Percentiles rank a stretch among this genome's conserved stretches.
These are phyloP conservation scores for Pichia norvegensis DNA, from an alignment of 1,139 yeast species.

Conservation along the genomic window DNA sequence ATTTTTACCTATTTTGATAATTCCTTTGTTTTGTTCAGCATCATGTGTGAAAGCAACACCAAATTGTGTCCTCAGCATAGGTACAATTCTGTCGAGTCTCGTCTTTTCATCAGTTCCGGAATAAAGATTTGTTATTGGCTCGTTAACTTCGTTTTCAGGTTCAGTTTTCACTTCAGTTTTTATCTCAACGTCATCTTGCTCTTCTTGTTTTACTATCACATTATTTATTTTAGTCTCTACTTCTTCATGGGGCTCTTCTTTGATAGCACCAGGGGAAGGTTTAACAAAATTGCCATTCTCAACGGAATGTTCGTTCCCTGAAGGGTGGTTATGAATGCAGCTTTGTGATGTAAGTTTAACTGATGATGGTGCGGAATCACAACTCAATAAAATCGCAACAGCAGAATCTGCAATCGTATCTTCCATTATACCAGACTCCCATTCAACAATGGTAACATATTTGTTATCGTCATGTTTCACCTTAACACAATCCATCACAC, in stretches of 20 bases:
- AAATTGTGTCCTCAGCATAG: conserved; percentile 73
- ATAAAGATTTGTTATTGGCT: neutral
- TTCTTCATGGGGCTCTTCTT: neutral
- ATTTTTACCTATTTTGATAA: conserved; percentile 56
- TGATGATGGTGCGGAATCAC: conserved; percentile 92
- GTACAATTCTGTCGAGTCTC: conserved; percentile 47
- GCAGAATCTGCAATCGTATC: conserved; percentile 95
- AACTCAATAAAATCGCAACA: conserved; percentile 80
- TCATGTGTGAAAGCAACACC: conserved; percentile 59
- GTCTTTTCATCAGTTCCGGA: neutral
- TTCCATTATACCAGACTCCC: conserved; percentile 86
- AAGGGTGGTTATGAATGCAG: conserved; percentile 36
- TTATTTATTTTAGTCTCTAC: neutral
- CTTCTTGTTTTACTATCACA: neutral
- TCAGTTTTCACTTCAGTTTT: neutral
- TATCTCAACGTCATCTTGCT: neutral
- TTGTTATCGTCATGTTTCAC: conserved; percentile 42
- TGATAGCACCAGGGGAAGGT: neutral
- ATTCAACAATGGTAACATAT: conserved; percentile 59
- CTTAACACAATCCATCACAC: conserved; percentile 33
- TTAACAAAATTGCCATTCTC: neutral
- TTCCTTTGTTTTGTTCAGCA: conserved; percentile 39
- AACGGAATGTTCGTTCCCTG: conserved; percentile 5
- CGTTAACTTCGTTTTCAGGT: neutral
- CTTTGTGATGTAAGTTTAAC: conserved; percentile 69